phyloP scores from a whole-genome alignment of 73 alveolate species.

The Paramecium sonneborni region DNA sequence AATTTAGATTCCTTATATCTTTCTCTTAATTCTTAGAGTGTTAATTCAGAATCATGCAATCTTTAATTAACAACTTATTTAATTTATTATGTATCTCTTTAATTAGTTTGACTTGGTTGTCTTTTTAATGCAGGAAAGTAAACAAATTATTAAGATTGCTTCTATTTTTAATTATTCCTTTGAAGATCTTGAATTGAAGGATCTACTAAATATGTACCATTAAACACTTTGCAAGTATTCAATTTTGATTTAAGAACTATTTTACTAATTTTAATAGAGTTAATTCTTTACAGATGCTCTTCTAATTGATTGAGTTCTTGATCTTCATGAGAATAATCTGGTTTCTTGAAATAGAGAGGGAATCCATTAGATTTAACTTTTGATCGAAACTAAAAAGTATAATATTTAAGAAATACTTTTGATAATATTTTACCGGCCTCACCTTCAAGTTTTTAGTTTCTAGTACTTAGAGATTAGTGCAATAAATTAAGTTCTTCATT shows the following conservation, averaged over 20 bases:
- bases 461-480: neutral
- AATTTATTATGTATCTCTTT: neutral
- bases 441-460: neutral
- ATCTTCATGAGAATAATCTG: slow-evolving; percentile 21
- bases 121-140: neutral
- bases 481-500: neutral
- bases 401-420: neutral
- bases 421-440: neutral
- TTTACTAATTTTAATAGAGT: neutral
- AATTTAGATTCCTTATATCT: slow-evolving; percentile 25
- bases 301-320: slow-evolving; percentile 19
- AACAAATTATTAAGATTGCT: neutral
- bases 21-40: neutral
- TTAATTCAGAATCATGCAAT: neutral
- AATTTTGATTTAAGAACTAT: slow-evolving; percentile 42
- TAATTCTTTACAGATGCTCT: neutral
- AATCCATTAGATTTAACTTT: neutral
- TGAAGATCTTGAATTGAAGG: neutral
- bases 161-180: neutral
- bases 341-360: neutral
- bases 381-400: neutral
- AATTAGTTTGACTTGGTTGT: neutral
- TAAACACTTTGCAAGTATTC: slow-evolving; percentile 40
- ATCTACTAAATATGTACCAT: slow-evolving; percentile 43
- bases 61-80: slow-evolving; percentile 8